Conservation (phyloP, 2,329 filamentous ascomycete species). For the Cyanodermella asteris region DNA sequence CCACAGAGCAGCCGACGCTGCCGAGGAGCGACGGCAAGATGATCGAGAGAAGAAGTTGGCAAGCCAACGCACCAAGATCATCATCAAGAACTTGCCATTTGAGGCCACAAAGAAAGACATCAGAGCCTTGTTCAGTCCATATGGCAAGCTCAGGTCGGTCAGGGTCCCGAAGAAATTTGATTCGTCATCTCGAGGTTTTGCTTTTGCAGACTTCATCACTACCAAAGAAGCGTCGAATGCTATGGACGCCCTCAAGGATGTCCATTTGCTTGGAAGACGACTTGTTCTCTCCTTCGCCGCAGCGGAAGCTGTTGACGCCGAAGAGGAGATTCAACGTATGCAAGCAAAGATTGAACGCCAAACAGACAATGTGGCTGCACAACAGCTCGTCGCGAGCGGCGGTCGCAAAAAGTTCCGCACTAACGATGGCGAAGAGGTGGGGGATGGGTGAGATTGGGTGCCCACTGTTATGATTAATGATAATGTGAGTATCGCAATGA, state of each 20-base stretch:
- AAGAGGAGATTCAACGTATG: slow-evolving; percentile 93
- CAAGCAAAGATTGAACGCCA: slow-evolving; percentile 86
- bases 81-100: slow-evolving; percentile 97
- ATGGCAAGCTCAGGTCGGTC: slow-evolving; percentile 80
- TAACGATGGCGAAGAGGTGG: slow-evolving; percentile 38
- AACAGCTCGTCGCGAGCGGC: slow-evolving; percentile 63
- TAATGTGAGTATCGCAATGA: too few relatives aligned
- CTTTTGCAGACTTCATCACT: slow-evolving; percentile 89
- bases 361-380: slow-evolving; percentile 72
- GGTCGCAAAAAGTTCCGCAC: slow-evolving; percentile 74
- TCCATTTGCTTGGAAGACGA: slow-evolving; percentile 74
- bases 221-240: slow-evolving; percentile 77
- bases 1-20: slow-evolving; percentile 69
- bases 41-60: slow-evolving; percentile 65
- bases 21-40: slow-evolving; percentile 63
- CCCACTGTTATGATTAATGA: too few relatives aligned
- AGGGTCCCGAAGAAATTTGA: slow-evolving; percentile 92
- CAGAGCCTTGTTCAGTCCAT: slow-evolving; percentile 61
- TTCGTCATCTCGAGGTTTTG: slow-evolving; percentile 71
- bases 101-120: slow-evolving; percentile 88
- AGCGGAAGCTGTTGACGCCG: slow-evolving; percentile 70
- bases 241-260: slow-evolving; percentile 74
- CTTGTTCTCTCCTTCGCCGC: slow-evolving; percentile 83
- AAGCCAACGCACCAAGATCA: slow-evolving; percentile 65
- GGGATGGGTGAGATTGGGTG: slow-evolving; percentile 4